phyloP scores from a whole-genome alignment of 805 yeast species.

The Pichia californica region DNA sequence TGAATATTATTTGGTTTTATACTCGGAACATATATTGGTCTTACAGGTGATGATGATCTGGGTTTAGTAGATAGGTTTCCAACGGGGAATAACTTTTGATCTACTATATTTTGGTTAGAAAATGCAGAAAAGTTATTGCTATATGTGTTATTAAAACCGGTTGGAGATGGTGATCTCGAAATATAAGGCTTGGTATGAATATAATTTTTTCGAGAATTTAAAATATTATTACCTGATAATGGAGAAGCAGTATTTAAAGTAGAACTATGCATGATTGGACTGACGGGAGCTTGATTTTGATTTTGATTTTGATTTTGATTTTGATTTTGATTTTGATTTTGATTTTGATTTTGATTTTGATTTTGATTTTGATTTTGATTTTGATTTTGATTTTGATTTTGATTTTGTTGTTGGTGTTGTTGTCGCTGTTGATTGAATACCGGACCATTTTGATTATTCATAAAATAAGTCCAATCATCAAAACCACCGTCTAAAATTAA shows the following conservation, averaged over 20 bases:
- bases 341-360: too few relatives aligned
- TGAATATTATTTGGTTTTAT: too few relatives aligned
- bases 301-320: not conserved
- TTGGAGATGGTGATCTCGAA: constrained; percentile 12
- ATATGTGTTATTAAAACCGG: not conserved
- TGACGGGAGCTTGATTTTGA: too few relatives aligned
- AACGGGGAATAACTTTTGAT: too few relatives aligned
- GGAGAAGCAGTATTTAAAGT: not conserved
- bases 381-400: too few relatives aligned
- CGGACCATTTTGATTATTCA: constrained; percentile 8
- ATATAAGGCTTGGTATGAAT: constrained; percentile 4
- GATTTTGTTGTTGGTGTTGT: too few relatives aligned
- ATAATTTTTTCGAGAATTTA: constrained; percentile 1
- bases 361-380: too few relatives aligned
- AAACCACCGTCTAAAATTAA: constrained; percentile 54
- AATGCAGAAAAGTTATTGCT: not conserved
- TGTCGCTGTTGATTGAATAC: too few relatives aligned
- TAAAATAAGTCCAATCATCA: constrained; percentile 46
- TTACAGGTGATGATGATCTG: not conserved
- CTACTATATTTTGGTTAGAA: not conserved
- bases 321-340: too few relatives aligned
- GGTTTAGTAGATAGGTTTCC: not conserved
- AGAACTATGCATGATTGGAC: not conserved
- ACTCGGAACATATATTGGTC: too few relatives aligned
- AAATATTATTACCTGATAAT: not conserved